Percentiles rank a stretch among this genome's conserved stretches.
Evolutionary conservation across 257 asterid species (phyloP).

Genomic region (Scutellaria galericulata): DNA sequence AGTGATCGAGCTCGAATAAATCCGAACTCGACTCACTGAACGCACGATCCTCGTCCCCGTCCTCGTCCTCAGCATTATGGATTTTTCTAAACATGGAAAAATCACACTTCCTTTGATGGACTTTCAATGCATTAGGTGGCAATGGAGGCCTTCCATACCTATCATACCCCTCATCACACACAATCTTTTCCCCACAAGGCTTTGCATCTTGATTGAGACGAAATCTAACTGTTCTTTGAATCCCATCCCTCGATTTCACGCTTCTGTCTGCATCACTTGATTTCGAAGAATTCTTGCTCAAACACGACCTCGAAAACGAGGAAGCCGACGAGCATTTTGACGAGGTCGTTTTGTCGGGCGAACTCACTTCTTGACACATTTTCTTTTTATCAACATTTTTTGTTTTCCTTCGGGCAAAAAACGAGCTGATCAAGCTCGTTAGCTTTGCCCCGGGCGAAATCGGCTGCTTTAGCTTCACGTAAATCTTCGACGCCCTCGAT

Average conservation of each 20-base stretch:
- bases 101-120: slow-evolving; percentile 27
- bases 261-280: slow-evolving; percentile 28
- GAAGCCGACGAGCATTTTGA: slow-evolving; percentile 18
- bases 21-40: slow-evolving; percentile 79
- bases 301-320: slow-evolving; percentile 52
- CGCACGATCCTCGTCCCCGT: slow-evolving; percentile 47
- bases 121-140: slow-evolving; percentile 40
- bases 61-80: slow-evolving; percentile 1
- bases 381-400: slow-evolving; percentile 14
- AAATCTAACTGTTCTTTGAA: slow-evolving; percentile 52
- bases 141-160: slow-evolving; percentile 40
- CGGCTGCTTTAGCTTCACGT: slow-evolving; percentile 64
- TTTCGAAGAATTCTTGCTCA: slow-evolving; percentile 44
- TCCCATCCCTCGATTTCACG: slow-evolving; percentile 26
- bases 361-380: slow-evolving; percentile 22
- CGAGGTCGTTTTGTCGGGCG: too few relatives aligned
- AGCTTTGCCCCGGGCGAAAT: slow-evolving; percentile 67
- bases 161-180: slow-evolving; percentile 31
- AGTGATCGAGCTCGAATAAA: slow-evolving; percentile 76
- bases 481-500: slow-evolving; percentile 54
- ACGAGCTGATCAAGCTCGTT: slow-evolving; percentile 54
- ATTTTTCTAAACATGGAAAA: slow-evolving; percentile 20
- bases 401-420: slow-evolving; percentile 50
- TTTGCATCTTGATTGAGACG: slow-evolving; percentile 53
- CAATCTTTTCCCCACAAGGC: slow-evolving; percentile 49